Base-by-base conservation (phyloP, 2,329 filamentous ascomycete genomes). In the Pseudocercospora ulei region DNA sequence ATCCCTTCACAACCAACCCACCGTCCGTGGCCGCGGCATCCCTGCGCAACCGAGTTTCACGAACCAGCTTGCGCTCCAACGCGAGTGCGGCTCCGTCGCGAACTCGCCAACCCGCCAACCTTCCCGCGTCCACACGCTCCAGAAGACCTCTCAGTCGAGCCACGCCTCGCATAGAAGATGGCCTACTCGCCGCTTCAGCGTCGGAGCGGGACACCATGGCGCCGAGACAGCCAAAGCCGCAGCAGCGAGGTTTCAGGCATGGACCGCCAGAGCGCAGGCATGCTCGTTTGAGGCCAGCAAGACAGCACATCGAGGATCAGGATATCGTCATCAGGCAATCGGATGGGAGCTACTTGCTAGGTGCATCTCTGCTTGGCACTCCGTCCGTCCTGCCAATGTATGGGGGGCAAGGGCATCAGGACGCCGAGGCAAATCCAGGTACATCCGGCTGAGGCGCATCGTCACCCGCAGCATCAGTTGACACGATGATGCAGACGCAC, bases 291-390 rank as follows among this genome's bases (percentile, higher is more conserved):
- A 38, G 35, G 25, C 24, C 29, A 19, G 30, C 30, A 17, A 47
- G 43, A 35, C 41, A 46, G 13, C 39, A 44, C 24, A 39, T 23
- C 13, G 51, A 49, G 34, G 47, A 52, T 24, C 25, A 36, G 31
- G 53, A 56, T 3, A 49, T 57, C 16, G 54, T 57, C 18, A 54
- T 53, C 27, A 29, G 55, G 41, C 52, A 50, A 31, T 26, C 50
- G 8, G 48, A 55, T 34, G 55, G 55, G 3, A 48, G 39, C 6
- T 55, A 49, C 28, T 38, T 57, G 25, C 43, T 55, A 7, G 51
- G 40, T 13, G 44, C 40, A 5, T 22, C 37, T n/a, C 28, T 37
- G 20, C 22, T 38, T 16, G 40, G 40, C 3, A 28, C 25, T 9
- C 23, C 35, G 28, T 36, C 37, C 11, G 23, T 37, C 13, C 17